phyloP scores from a whole-genome alignment of 768 basidiomycete genomes.

The Russula compacta region DNA sequence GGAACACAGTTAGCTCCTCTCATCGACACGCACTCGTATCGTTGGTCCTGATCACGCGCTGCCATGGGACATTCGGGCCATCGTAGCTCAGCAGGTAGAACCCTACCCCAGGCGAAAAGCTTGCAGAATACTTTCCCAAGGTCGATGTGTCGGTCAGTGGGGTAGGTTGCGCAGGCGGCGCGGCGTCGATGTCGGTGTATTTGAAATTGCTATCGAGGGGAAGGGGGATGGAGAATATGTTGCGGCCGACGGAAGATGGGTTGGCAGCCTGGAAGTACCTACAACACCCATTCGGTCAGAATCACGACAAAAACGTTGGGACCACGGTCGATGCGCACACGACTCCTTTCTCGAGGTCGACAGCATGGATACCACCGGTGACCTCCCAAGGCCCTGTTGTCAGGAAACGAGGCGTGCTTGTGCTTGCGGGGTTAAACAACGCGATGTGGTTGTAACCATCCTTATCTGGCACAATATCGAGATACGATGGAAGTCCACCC shows the following conservation, averaged over 20 bases:
- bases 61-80: conserved; percentile 84
- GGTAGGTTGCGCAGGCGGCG: conserved; percentile 31
- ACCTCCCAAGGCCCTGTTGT: conserved; percentile 92
- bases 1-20: background rate
- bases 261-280: conserved; percentile 88
- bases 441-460: conserved; percentile 92
- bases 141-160: conserved; percentile 44
- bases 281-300: conserved; percentile 6
- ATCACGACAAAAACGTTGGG: conserved; percentile 1
- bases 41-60: conserved; percentile 57
- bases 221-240: conserved; percentile 74
- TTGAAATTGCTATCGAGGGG: conserved; percentile 35
- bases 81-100: conserved; percentile 75
- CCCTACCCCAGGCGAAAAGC: conserved; percentile 78
- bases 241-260: conserved; percentile 72
- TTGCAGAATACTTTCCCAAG: conserved; percentile 51
- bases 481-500: conserved; percentile 54
- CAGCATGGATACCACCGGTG: conserved; percentile 56
- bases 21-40: conserved; percentile 29
- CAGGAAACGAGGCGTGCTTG: conserved; percentile 66
- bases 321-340: conserved; percentile 46
- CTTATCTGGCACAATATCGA: conserved; percentile 77
- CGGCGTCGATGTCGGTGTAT: conserved; percentile 16
- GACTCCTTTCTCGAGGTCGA: conserved; percentile 56
- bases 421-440: conserved; percentile 70